Evolutionary conservation across 495 filamentous ascomycete genomes (phyloP).

Genomic region (Penicillium argentinense): DNA sequence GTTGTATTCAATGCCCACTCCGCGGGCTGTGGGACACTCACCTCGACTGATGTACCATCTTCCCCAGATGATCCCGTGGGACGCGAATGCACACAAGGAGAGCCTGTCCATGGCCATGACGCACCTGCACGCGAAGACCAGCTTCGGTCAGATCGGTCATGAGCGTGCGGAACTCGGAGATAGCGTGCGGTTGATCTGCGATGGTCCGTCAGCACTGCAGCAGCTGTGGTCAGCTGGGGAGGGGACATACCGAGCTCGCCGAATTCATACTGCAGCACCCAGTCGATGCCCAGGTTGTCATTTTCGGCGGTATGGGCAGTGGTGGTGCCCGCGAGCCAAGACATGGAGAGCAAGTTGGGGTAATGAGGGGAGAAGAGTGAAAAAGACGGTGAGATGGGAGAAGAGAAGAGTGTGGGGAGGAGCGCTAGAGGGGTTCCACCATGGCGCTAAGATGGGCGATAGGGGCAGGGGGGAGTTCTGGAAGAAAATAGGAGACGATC

Average conservation of each 20-base stretch:
- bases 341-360: constrained; percentile 13
- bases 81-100: constrained; percentile 80
- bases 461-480: no score
- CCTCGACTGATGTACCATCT: constrained; percentile 65
- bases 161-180: constrained; percentile 72
- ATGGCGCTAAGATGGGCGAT: no score
- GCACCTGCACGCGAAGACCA: constrained; percentile 81
- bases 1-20: no score
- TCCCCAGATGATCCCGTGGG: constrained; percentile 39
- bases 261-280: constrained; percentile 45
- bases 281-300: constrained; percentile 44
- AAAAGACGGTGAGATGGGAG: constrained; percentile 9
- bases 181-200: constrained; percentile 65
- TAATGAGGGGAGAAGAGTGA: not conserved
- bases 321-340: constrained; percentile 28
- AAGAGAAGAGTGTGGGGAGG: constrained; percentile 2
- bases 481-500: no score
- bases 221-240: not conserved
- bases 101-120: constrained; percentile 72
- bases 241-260: constrained; percentile 32
- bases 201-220: constrained; percentile 12
- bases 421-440: constrained; percentile 2
- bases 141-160: constrained; percentile 67
- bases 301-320: constrained; percentile 24
- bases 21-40: no score